Base-by-base conservation (phyloP, 2,329 filamentous ascomycete species). In the Pseudogymnoascus sp. region DNA sequence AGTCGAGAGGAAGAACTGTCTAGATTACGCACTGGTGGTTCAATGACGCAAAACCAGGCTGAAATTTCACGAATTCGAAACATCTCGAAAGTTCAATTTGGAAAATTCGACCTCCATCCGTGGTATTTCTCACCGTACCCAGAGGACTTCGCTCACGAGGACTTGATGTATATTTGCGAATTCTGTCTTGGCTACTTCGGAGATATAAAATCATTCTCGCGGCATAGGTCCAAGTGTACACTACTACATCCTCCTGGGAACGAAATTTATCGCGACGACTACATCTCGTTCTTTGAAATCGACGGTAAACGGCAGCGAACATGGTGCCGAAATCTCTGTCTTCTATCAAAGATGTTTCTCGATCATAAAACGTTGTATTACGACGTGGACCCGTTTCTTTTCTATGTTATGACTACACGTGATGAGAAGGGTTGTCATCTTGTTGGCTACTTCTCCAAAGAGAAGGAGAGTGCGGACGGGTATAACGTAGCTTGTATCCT, bases 101-200 rank as follows among this genome's bases (percentile, higher is more conserved):
- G 95, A 51, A 86, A 88, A 69, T 89, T 87, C 73, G 91, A 97
- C 71, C 85, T 99, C 47, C 96, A 96, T 74, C 95, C 95, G 0
- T 99, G 95, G 95, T 99, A 99, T 76, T 99, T 99, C 78, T 96
- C 92, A 4, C 95, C 95, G 0, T 99, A 99, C 71, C 95, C 95
- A 0, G 89, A 96, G 72, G 81, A 87, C 2, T 97, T 96, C 74
- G 88, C 88, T 21, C 89, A 95, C 69, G 89, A 89, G 69, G 95
- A 99, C 69, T 83, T 95, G 67, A 90, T 97, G 68, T 97, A 90
- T 77, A 93, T 99, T 70, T 97, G 96, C 82, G 96, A 99, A 75
- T 97, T 97, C 77, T 99, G 95, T 72, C 82, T 99, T 23, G 88
- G 85, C 68, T 99, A 99, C 76, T 97, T 91, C 72, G 91, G 88